Percentiles rank a stretch among this genome's conserved stretches.
phyloP scores from a whole-genome alignment of 306 rosid species.

The Neltuma alba region DNA sequence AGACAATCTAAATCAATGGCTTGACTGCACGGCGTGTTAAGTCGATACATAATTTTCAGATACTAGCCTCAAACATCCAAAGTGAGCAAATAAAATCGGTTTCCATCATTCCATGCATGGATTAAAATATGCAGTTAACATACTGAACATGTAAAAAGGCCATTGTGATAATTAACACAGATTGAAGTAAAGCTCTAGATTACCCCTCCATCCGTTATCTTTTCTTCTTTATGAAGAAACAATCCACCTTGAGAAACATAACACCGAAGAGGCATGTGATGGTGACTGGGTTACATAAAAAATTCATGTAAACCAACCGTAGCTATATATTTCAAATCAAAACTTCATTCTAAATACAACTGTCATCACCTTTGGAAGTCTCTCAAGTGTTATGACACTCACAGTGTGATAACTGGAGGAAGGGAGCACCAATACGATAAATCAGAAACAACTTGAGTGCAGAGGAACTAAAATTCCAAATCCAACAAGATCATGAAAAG shows the following conservation, averaged over 20 bases:
- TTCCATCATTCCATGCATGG: slow-evolving; percentile 5
- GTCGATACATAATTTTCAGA: slow-evolving; percentile 11
- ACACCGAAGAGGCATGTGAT: slow-evolving; percentile 56
- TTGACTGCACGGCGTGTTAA: neutral
- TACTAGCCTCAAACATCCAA: neutral
- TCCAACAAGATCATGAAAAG: slow-evolving; percentile 17
- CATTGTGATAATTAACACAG: slow-evolving; percentile 30
- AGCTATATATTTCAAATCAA: slow-evolving; percentile 48
- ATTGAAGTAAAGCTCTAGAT: slow-evolving; percentile 34
- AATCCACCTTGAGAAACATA: slow-evolving; percentile 62
- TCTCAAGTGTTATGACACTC: slow-evolving; percentile 72
- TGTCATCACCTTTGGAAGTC: slow-evolving; percentile 73
- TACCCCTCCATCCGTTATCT: slow-evolving; percentile 47
- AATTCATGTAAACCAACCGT: slow-evolving; percentile 58
- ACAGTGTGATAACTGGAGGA: slow-evolving; percentile 71
- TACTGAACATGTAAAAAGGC: slow-evolving; percentile 21
- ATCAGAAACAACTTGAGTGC: slow-evolving; percentile 44
- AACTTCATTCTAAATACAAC: slow-evolving; percentile 68
- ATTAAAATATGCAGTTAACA: slow-evolving; percentile 29
- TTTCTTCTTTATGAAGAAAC: slow-evolving; percentile 40
- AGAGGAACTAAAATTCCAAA: slow-evolving; percentile 30
- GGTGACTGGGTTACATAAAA: slow-evolving; percentile 63
- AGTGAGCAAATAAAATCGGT: slow-evolving; percentile 1
- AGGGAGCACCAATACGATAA: slow-evolving; percentile 61
- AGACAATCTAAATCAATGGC: neutral